Evolutionary conservation across 768 basidiomycete species (phyloP).

Genomic region (Sistotremastrum niveocremeum): DNA sequence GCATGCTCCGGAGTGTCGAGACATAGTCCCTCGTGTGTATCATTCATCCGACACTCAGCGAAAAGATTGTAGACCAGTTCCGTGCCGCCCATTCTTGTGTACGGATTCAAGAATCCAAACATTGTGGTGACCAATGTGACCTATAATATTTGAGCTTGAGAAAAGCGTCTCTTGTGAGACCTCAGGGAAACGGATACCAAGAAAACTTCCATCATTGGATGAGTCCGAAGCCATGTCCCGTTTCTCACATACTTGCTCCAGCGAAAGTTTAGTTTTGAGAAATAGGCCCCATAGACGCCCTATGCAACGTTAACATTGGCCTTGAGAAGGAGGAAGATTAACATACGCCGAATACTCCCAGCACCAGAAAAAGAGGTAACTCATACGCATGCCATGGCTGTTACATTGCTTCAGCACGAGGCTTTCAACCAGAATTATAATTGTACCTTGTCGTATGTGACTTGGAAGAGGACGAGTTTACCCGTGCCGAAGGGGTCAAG

Average conservation of each 20-base stretch:
- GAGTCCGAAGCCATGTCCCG: slow-evolving; percentile 63
- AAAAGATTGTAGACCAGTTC: slow-evolving; percentile 90
- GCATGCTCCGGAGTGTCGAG: slow-evolving; percentile 43
- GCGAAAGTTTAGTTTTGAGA: slow-evolving; percentile 80
- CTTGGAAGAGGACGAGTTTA: slow-evolving; percentile 94
- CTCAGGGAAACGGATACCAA: slow-evolving; percentile 31
- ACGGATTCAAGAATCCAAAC: slow-evolving; percentile 79
- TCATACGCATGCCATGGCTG: slow-evolving; percentile 73
- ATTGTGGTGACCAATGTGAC: slow-evolving; percentile 66
- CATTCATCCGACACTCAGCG: slow-evolving; percentile 57
- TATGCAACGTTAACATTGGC: slow-evolving; percentile 16
- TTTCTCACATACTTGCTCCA: slow-evolving; percentile 80
- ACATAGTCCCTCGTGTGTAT: slow-evolving; percentile 57
- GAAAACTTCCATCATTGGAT: slow-evolving; percentile 75
- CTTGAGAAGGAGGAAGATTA: not conserved
- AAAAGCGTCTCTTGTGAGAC: not conserved
- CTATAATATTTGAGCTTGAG: slow-evolving; percentile 22
- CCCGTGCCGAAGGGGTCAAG: slow-evolving; percentile 99
- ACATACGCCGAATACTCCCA: slow-evolving; percentile 82
- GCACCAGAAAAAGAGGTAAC: slow-evolving; percentile 66
- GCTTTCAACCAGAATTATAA: too few species aligned
- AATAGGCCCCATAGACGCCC: slow-evolving; percentile 91
- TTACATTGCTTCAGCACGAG: too few species aligned
- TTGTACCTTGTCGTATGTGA: slow-evolving; percentile 46
- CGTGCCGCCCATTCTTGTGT: slow-evolving; percentile 87